Conservation (phyloP, 805 yeast species). For the Kodamaea kaohsiungensis region DNA sequence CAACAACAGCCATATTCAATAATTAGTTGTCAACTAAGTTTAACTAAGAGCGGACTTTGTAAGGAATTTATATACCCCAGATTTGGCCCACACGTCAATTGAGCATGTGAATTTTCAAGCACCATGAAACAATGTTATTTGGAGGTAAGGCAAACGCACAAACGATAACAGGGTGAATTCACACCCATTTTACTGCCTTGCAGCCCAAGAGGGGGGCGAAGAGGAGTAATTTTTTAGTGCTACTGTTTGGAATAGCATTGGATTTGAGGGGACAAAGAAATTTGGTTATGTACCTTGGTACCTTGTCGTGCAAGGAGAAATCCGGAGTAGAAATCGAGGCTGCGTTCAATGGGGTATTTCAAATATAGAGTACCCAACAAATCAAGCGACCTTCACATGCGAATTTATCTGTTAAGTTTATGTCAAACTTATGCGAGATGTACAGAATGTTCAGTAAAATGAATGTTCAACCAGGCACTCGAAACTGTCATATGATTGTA, state of each 20-base stretch:
- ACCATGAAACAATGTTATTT: neutral
- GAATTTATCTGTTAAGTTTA: neutral
- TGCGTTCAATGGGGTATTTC: neutral
- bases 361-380: neutral
- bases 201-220: neutral
- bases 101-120: neutral
- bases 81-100: neutral
- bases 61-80: neutral
- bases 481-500: no score
- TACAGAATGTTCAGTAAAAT: neutral
- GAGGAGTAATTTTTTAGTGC: neutral
- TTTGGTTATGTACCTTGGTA: neutral
- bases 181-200: neutral
- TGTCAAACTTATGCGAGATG: neutral
- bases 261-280: neutral
- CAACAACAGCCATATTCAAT: neutral
- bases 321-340: neutral
- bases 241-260: neutral
- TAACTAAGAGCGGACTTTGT: neutral
- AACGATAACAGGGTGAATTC: neutral
- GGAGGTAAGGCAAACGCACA: neutral
- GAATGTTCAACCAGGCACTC: neutral
- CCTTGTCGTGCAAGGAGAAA: neutral
- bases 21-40: neutral
- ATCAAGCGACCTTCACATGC: neutral